A percentile compares a stretch with the other conserved stretches of the same genome.
Conservation (phyloP, 306 rosid species). For the Vigna unguiculata region DNA sequence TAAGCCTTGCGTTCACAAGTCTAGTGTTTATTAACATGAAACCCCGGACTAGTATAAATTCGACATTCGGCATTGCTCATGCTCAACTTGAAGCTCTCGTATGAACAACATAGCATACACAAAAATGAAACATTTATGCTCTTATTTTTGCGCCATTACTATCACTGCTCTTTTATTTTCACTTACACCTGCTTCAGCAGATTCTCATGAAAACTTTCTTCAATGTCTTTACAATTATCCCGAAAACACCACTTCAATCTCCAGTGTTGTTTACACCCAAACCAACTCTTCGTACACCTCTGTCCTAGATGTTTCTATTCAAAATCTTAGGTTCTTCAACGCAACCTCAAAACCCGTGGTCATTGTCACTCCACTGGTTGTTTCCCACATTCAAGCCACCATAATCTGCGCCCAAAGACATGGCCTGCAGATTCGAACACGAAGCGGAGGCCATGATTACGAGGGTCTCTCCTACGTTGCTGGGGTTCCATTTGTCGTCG, state of each 20-base stretch:
- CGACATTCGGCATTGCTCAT: neutral
- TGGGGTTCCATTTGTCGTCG: conserved; percentile 47
- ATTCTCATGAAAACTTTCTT: conserved; percentile 40
- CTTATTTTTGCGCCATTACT: neutral
- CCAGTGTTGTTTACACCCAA: conserved; percentile 58
- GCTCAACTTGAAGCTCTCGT: neutral
- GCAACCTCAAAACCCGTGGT: conserved; percentile 30
- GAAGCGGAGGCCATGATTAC: conserved; percentile 72
- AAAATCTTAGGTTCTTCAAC: conserved; percentile 56
- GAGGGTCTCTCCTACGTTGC: conserved; percentile 62
- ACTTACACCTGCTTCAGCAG: conserved; percentile 35
- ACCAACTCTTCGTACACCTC: conserved; percentile 55
- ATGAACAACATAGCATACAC: neutral
- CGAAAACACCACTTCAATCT: conserved; percentile 51
- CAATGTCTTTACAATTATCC: conserved; percentile 40
- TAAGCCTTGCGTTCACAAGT: too few relatives aligned
- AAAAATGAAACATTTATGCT: neutral
- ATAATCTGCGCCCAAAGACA: conserved; percentile 57
- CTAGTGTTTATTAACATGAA: too few relatives aligned
- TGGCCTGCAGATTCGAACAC: conserved; percentile 55
- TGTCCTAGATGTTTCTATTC: conserved; percentile 41
- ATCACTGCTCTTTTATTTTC: conserved; percentile 42
- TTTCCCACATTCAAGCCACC: conserved; percentile 63
- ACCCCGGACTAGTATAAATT: neutral
- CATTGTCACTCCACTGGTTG: conserved; percentile 38